Evolutionary conservation across 208 protist species (phyloP), one percentile per base, ranked within the genome.

Genomic region (Leishmania tropica): DNA sequence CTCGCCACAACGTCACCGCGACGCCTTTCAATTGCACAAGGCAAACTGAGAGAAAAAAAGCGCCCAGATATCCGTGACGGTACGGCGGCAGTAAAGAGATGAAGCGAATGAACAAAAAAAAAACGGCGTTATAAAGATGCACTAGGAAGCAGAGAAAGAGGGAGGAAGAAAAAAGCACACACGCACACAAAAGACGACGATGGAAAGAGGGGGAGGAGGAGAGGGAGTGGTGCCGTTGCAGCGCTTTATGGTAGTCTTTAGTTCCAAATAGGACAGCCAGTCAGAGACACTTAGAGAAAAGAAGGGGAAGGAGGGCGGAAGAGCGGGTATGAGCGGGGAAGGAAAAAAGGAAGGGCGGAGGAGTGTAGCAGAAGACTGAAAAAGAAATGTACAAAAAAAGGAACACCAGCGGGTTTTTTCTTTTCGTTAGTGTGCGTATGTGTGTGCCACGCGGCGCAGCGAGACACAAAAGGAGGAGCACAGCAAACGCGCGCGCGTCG

Each of bases 241-340:
- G 40, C 40, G 67, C 21, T 24, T 68, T 40, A 17, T 64, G 58
- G 6, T 8, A 68, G 28, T 6, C 37, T 17, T n/a, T 45, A 45
- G 17, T 19, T 72, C 21, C 67, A 72, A 72, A 15, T 72, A 47
- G 67, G 24, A 42, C 4, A 45, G 45, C 65, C 21, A 17, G 3
- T 31, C 42, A n/a, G 48, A 77, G 37, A 47, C 40, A 71, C 51
- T 54, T 11, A 76, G 31, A 85, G 67, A 72, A 40, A n/a, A 10
- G 7, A 45, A 24, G 35, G 17, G 35, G 17, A 40, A 47, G 11
- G 67, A 21, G 40, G 31, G 35, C 19, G 67, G 67, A 24, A 19
- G 31, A 35, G 62, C 15, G 62, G 62, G 31, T 40, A 67, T 67
- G n/a, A n/a, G n/a, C 2, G 15, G 31, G 17, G 31, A 21, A 67